Base-by-base conservation (phyloP, 2,329 filamentous ascomycete genomes). In the Fusarium incarnatum region DNA sequence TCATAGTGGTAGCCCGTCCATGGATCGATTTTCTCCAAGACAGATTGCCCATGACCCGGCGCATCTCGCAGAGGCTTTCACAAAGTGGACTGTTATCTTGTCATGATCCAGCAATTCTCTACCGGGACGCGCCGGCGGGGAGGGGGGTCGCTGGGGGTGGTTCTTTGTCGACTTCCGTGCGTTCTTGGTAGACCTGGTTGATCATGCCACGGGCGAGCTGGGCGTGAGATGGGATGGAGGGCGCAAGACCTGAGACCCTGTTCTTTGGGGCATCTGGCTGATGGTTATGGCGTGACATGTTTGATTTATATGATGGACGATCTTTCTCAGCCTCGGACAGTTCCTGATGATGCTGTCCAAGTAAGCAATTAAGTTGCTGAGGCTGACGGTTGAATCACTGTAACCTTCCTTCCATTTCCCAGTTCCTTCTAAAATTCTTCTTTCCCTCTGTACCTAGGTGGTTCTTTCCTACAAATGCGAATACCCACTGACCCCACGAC, bases 41-140 rank as follows among this genome's bases (percentile, higher is more conserved):
- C 41, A 57, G 40, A 62, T 56, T 63, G 23, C 32, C 22, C 48
- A 68, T 42, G 49, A 46, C 54, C 68, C 52, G 59, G 61, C 22
- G 53, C 52, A 71, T 69, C 53, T 64, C 47, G 32, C 48, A 47
- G 48, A 53, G 40, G 49, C 67, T 64, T 48, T 66, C 57, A 47
- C 65, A 69, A 72, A 75, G 73, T 75, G 73, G 73, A 75, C 70
- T 75, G 73, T 74, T 61, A 61, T 60, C 60, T 75, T 71, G 68
- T 67, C 68, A 71, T 71, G 68, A 60, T 72, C 60, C 68, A 69
- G 58, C 66, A 57, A 55, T 42, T 68, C 72, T 61, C 27, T 64
- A 55, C 68, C 71, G 73, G 73, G 73, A 66, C 68, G 65, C 73
- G 69, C 73, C 73, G 73, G 72, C 60, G 61, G 49, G 59, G 64